phyloP scores from a whole-genome alignment of 306 rosid genomes.

The Sophora flavescens region DNA sequence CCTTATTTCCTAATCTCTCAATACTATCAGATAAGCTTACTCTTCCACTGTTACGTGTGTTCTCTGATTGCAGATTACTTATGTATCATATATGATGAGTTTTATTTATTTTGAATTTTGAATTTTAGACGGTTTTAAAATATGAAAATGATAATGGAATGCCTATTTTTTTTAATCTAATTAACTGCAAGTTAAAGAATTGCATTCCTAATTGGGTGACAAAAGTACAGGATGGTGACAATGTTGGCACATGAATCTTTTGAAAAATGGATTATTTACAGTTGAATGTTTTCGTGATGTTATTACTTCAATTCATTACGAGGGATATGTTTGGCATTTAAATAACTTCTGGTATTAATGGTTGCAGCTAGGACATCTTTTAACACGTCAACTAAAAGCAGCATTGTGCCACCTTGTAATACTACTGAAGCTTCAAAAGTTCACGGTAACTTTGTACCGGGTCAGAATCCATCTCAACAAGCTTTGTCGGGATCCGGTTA shows the following conservation, averaged over 20 bases:
- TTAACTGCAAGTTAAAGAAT: conserved; percentile 23
- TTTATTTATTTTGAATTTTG: conserved; percentile 6
- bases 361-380: conserved; percentile 52
- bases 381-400: conserved; percentile 49
- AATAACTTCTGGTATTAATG: conserved; percentile 28
- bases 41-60: background rate
- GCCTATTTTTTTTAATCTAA: background rate
- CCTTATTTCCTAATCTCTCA: background rate
- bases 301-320: conserved; percentile 18
- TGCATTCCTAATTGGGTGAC: background rate
- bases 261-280: background rate
- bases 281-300: background rate
- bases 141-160: background rate
- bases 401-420: conserved; percentile 47
- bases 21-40: background rate
- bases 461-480: conserved; percentile 59
- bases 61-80: conserved; percentile 8
- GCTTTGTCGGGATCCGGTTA: conserved; percentile 51
- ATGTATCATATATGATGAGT: background rate
- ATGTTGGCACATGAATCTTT: background rate
- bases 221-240: conserved; percentile 5
- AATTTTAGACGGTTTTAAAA: background rate
- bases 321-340: conserved; percentile 5
- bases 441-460: conserved; percentile 41
- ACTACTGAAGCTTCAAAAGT: conserved; percentile 47